Evolutionary conservation across 2,329 filamentous ascomycete genomes (phyloP).

Genomic region (Nannizzia gypsea): DNA sequence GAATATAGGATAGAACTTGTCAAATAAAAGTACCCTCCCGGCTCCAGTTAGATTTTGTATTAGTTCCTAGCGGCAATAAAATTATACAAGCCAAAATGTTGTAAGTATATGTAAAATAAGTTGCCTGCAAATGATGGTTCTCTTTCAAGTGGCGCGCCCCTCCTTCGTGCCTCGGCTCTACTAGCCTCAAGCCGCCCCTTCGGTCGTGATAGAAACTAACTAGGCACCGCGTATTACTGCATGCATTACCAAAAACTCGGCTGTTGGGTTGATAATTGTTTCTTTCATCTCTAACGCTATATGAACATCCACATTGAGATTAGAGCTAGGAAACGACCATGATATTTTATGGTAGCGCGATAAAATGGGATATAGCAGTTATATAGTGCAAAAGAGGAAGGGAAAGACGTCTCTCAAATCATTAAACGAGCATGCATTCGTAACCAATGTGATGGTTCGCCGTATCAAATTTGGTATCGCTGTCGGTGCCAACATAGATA

Average conservation of each 20-base stretch:
- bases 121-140: not conserved
- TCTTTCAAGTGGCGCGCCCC: constrained; percentile 1
- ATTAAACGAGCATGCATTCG: constrained; percentile 2
- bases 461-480: not conserved
- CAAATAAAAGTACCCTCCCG: not conserved
- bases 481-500: not conserved
- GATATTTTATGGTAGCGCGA: not conserved
- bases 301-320: not conserved
- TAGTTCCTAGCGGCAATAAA: not conserved
- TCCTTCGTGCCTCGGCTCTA: constrained; percentile 1
- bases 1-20: not conserved
- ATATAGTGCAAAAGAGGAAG: not conserved
- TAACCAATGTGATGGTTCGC: constrained; percentile 1
- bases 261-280: not conserved
- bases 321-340: not conserved
- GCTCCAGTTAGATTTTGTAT: not conserved
- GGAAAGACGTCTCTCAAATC: constrained; percentile 1
- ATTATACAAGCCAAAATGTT: not conserved
- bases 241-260: no score
- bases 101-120: not conserved
- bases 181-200: not conserved
- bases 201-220: not conserved
- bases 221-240: no score
- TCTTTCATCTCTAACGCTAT: not conserved
- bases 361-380: not conserved